These are phyloP conservation scores for Solanum neorickii DNA, from an alignment of 257 asterid genomes.

Conservation along the genomic window DNA sequence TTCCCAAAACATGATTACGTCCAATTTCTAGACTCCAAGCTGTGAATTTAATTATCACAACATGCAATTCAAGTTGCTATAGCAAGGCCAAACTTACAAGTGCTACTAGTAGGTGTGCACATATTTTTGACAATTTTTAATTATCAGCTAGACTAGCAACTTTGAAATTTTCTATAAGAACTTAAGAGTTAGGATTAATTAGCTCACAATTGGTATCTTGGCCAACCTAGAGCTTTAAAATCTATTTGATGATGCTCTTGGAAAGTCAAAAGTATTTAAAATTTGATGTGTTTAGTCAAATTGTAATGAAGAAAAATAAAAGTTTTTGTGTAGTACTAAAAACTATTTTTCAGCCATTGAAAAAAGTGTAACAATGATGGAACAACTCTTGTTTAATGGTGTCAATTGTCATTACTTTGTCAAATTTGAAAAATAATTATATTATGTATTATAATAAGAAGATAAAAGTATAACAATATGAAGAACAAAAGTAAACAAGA, in stretches of 20 bases:
- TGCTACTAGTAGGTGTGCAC: background rate
- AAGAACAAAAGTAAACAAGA: background rate
- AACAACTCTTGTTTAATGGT: background rate
- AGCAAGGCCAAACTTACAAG: background rate
- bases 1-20: background rate
- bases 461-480: background rate
- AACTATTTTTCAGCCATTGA: background rate
- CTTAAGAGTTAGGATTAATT: background rate
- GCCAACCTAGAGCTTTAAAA: background rate
- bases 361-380: background rate
- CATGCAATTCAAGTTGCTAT: background rate
- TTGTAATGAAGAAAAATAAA: background rate
- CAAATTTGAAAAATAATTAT: background rate
- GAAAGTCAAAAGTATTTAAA: background rate
- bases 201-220: background rate
- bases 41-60: background rate
- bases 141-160: background rate
- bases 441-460: background rate
- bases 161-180: background rate
- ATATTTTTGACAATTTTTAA: background rate
- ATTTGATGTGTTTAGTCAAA: background rate
- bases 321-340: background rate
- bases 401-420: background rate
- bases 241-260: background rate
- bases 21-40: background rate